Percentiles rank a stretch among this genome's conserved stretches.
phyloP scores from a whole-genome alignment of 176 grass and related monocot genomes.

The Lolium multiflorum region DNA sequence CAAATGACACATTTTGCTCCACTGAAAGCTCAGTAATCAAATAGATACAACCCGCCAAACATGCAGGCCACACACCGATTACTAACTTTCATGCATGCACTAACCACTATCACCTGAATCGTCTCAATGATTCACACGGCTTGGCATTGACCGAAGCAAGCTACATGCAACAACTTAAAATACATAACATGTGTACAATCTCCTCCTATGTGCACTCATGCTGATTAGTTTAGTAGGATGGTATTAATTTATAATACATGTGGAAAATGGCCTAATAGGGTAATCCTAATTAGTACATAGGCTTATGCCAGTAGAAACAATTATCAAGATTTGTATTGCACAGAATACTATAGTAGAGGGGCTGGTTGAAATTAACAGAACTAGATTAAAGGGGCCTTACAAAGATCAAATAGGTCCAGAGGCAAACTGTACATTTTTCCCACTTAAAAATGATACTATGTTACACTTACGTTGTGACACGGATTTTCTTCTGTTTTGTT shows the following conservation, averaged over 20 bases:
- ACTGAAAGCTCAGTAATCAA: slow-evolving; percentile 13
- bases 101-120: no score
- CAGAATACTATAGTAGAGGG: slow-evolving; percentile 1
- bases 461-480: slow-evolving; percentile 75
- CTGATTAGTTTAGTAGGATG: slow-evolving; percentile 10
- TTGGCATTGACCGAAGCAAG: no score
- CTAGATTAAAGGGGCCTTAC: background rate
- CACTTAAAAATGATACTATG: slow-evolving; percentile 3
- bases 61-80: background rate
- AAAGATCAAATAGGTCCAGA: background rate
- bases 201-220: background rate
- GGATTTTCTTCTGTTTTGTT: slow-evolving; percentile 96
- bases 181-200: background rate
- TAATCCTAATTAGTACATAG: slow-evolving; percentile 6
- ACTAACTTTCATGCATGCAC: background rate
- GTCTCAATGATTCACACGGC: no score
- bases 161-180: no score
- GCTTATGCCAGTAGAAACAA: slow-evolving; percentile 20
- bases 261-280: background rate
- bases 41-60: slow-evolving; percentile 12
- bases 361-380: slow-evolving; percentile 21
- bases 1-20: slow-evolving; percentile 17
- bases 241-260: slow-evolving; percentile 19
- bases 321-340: background rate
- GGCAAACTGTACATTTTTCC: background rate